Percentiles rank a stretch among this genome's conserved stretches.
Evolutionary conservation across 1,284 basidiomycete species (phyloP).

Genomic region (Sanghuangporus sanghuang): DNA sequence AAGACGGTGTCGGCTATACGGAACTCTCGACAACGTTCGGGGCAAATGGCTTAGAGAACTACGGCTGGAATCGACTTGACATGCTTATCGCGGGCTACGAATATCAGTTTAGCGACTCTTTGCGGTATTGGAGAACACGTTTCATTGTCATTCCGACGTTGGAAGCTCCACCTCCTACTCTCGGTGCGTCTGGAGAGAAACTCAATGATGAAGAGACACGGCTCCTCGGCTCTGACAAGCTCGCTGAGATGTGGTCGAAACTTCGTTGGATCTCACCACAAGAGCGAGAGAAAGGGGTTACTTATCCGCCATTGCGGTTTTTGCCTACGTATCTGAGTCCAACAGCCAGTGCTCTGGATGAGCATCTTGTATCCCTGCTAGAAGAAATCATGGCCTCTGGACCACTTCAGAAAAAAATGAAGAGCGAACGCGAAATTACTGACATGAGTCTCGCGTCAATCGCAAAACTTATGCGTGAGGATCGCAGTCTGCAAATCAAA

Average conservation of each 20-base stretch:
- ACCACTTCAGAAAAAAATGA: slow-evolving; percentile 71
- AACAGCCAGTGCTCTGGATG: slow-evolving; percentile 72
- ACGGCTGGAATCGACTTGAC: slow-evolving; percentile 83
- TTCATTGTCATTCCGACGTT: slow-evolving; percentile 89
- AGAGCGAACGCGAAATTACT: slow-evolving; percentile 64
- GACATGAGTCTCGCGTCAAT: slow-evolving; percentile 58
- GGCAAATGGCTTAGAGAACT: slow-evolving; percentile 74
- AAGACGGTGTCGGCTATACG: slow-evolving; percentile 82
- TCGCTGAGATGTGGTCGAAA: slow-evolving; percentile 83
- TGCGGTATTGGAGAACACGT: slow-evolving; percentile 93
- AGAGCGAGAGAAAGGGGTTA: slow-evolving; percentile 39
- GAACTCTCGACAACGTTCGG: slow-evolving; percentile 73
- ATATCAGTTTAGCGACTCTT: slow-evolving; percentile 71
- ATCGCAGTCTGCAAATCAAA: slow-evolving; percentile 72
- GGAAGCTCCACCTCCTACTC: slow-evolving; percentile 52
- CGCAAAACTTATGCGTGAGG: slow-evolving; percentile 76
- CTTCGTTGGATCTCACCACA: slow-evolving; percentile 71
- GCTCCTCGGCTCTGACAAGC: slow-evolving; percentile 85
- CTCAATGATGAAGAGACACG: slow-evolving; percentile 86
- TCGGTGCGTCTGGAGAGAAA: slow-evolving; percentile 60
- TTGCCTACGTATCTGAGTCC: slow-evolving; percentile 81
- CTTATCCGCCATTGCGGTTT: slow-evolving; percentile 58
- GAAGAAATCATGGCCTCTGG: slow-evolving; percentile 70
- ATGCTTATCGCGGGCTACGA: slow-evolving; percentile 88
- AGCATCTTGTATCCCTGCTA: slow-evolving; percentile 68